Base-by-base conservation (phyloP, 495 filamentous ascomycete genomes). In the Xylaria venustula region DNA sequence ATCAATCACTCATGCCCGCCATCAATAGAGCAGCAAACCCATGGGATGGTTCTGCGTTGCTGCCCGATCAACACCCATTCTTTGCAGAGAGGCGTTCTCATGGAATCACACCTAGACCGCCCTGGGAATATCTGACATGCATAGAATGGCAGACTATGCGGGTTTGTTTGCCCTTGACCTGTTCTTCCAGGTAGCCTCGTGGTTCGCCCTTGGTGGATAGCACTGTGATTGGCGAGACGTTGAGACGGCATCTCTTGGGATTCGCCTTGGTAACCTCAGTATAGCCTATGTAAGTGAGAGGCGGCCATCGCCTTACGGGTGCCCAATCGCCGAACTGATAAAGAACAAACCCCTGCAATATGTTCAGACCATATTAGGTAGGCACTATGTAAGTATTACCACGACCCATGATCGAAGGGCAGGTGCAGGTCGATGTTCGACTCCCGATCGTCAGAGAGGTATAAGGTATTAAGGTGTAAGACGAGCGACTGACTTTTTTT, bases 171-270 rank as follows among this genome's bases (percentile, higher is more conserved):
- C 53, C 53, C 40, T 37, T 11, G 23, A 20, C 25, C 12, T 8
- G 20, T 3, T 34, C 36, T 55, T 22, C 17, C 32, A 46, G 28
- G 47, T 58, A 58, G 49, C 56, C 64, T 61, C 48, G 25, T 48
- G 34, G 63, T 52, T 49, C 59, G 53, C 52, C 48, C 49, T 53
- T 48, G 19, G 55, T 23, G 48, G 14, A 30, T 41, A 54, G 15
- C 36, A 23, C 15, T 50, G 41, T 56, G 53, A 32, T 45, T 46
- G 53, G 40, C 9, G 37, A 34, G n/a, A 4, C 22, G 23, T 49
- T 48, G 40, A 15, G 41, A 41, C 54, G 22, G 23, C 19, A 22
- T 44, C 26, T 55, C 26, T 26, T 28, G 22, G 15, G 32, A 22
- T 32, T 9, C n/a, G 14, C 11, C 7, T 25, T 54, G 19, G 20